phyloP scores from a whole-genome alignment of 2,329 filamentous ascomycete species.

The Phialocephala subalpina region DNA sequence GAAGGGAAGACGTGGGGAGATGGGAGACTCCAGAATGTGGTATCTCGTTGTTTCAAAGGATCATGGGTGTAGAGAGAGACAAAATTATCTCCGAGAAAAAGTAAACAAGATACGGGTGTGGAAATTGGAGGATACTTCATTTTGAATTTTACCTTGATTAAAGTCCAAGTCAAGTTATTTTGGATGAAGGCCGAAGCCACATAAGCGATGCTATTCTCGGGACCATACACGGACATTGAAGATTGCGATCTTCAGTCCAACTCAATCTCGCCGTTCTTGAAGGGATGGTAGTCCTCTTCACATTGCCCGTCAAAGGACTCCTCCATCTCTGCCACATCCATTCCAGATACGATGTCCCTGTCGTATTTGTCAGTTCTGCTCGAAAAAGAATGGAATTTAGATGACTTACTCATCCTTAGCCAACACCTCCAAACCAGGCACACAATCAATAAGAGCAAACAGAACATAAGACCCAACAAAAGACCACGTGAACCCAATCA shows the following conservation, averaged over 20 bases:
- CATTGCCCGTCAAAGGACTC: slow-evolving; percentile 47
- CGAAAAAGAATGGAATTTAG: not conserved
- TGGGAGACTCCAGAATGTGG: not conserved
- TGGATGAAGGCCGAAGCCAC: not conserved
- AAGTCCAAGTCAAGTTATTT: not conserved
- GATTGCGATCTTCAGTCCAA: slow-evolving; percentile 12
- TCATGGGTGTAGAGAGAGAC: not conserved
- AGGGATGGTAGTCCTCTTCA: slow-evolving; percentile 31
- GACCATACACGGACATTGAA: not conserved
- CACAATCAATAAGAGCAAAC: slow-evolving; percentile 58
- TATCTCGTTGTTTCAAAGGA: not conserved
- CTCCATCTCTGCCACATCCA: slow-evolving; percentile 59
- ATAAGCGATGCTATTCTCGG: not conserved
- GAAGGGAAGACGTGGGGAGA: not conserved
- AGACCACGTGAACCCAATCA: slow-evolving; percentile 59
- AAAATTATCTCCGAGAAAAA: not conserved
- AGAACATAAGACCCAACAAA: slow-evolving; percentile 57
- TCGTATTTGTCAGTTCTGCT: not conserved
- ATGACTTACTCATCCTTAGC: slow-evolving; percentile 58
- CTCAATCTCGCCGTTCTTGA: slow-evolving; percentile 24
- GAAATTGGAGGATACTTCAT: not conserved
- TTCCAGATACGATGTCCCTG: slow-evolving; percentile 53
- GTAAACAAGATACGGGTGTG: not conserved
- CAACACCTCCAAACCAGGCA: slow-evolving; percentile 60
- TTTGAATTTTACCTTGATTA: not conserved